Base-by-base conservation (phyloP, 2,329 filamentous ascomycete genomes). In the Monilinia laxa region DNA sequence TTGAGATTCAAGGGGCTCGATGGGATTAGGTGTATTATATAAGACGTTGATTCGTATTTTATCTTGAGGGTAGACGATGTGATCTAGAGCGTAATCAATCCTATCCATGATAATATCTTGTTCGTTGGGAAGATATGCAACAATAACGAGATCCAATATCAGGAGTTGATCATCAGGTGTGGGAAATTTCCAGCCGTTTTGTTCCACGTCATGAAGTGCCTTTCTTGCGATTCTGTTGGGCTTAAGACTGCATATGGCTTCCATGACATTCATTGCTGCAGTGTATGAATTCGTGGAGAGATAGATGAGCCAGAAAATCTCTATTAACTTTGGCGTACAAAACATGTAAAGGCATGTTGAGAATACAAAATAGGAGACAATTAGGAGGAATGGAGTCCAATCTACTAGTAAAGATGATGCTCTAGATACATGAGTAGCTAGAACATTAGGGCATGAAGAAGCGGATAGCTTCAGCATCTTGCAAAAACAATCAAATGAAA, bases 81-180 rank as follows among this genome's bases (percentile, higher is more conserved):
- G 78, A 66, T 82, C 78, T 51, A 82, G 73, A 4, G 79, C 79
- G 69, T 82, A 82, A 35, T 79, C 73, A 18, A 80, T 77, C 11
- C 81, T 79, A 58, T 81, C 80, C 71, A 81, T 77, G 70, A 83
- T 81, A 63, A 83, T 83, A 62, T 82, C 80, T 71, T 81, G 76
- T 71, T 83, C 81, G 67, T 83, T 83, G 6, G 81, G 81, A n/a
- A 83, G 75, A 69, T 83, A 83, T 18, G 81, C 81, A 3, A 83
- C 81, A 64, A 83, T 81, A 64, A 82, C 75, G 52, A 83, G 73
- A 68, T 83, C 81, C 23, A 83, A 75, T 35, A 79, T 77, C 0
- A 77, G 77, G 3, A 83, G 74, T 18, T 80, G 71, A 57, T 75
- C 71, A 65, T 80, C 76, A 14, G 77, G 72, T 12, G 79, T 80